Evolutionary conservation across 2,329 filamentous ascomycete genomes (phyloP), one percentile per base, ranked within the genome.

Genomic region (Gaeumannomyces sp.): DNA sequence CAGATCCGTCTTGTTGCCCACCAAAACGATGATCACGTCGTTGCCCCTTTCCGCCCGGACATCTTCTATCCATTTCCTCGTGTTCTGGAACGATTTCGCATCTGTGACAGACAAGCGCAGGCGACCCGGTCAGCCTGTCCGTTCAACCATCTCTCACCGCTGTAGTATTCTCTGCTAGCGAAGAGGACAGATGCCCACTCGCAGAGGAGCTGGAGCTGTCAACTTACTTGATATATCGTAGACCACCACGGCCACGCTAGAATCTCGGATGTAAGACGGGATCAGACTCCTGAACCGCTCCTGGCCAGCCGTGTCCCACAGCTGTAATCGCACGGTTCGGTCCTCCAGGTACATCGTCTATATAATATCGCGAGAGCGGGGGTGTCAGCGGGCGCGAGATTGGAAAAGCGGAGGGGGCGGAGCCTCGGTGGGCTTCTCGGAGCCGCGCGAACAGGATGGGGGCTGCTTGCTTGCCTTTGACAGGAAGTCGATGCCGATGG

Each of bases 301-400:
- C 78, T 99, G 95, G 68, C 95, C 95, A 61, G 95, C 95, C 7
- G 95, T 99, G 77, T 99, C 95, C 95, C 95, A 99, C 68, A 99
- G 86, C 77, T 99, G 95, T 77, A 99, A 85, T 74, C 96, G 91
- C 68, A 99, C 95, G 58, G 95, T 99, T 76, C 95, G 88, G 82
- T 99, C 95, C 81, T 99, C 95, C 68, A 99, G 89, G 80, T 99
- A 99, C 96, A 99, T 99, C 64, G 95, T 99, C 92, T 93, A 69
- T 4, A 35, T 61, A 14, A 31, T 27, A 16, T 2, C 59, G 31
- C 16, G 59, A 60, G 59, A 11, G 31, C 22, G 56, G 13, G 2
- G 28, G 5, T 19, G 57, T 59, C 19, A 59, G 57, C 57, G 29
- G 57, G 14, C 19, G 45, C 64, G 22, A 28, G 29, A 45, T 31